A percentile compares a stretch with the other conserved stretches of the same genome.
Evolutionary conservation across 164 flowering plant species (phyloP).

Genomic region (Aristolochia contorta): DNA sequence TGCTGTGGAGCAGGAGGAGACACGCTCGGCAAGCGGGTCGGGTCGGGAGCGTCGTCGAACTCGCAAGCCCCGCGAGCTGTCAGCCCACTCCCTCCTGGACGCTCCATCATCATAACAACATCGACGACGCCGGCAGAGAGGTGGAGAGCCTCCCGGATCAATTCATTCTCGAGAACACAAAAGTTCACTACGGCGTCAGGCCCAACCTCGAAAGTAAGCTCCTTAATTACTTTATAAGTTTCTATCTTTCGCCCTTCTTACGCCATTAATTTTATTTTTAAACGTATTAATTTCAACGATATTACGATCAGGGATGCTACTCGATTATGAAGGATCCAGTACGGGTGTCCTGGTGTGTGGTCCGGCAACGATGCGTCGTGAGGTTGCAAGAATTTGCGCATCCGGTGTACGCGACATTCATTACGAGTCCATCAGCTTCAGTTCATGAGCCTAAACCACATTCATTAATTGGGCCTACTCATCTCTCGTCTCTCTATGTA

Average conservation of each 20-base stretch:
- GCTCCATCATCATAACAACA: too few relatives aligned
- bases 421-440: constrained; percentile 56
- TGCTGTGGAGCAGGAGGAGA: constrained; percentile 49
- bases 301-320: constrained; percentile 35
- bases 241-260: neutral
- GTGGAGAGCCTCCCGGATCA: constrained; percentile 54
- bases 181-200: constrained; percentile 50
- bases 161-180: constrained; percentile 41
- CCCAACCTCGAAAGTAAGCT: constrained; percentile 48
- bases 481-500: too few relatives aligned
- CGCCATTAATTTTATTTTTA: too few relatives aligned
- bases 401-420: constrained; percentile 38
- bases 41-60: constrained; percentile 27
- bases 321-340: constrained; percentile 27
- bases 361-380: constrained; percentile 44
- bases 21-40: constrained; percentile 30
- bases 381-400: constrained; percentile 54
- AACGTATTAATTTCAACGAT: too few relatives aligned
- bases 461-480: too few relatives aligned
- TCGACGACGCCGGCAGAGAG: constrained; percentile 27
- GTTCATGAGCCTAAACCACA: constrained; percentile 38
- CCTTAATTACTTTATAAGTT: neutral
- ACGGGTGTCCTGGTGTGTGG: constrained; percentile 52
- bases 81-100: too few relatives aligned
- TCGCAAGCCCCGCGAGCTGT: too few relatives aligned